Evolutionary conservation across 1,139 yeast genomes (phyloP).

Genomic region (Neolecta irregularis): DNA sequence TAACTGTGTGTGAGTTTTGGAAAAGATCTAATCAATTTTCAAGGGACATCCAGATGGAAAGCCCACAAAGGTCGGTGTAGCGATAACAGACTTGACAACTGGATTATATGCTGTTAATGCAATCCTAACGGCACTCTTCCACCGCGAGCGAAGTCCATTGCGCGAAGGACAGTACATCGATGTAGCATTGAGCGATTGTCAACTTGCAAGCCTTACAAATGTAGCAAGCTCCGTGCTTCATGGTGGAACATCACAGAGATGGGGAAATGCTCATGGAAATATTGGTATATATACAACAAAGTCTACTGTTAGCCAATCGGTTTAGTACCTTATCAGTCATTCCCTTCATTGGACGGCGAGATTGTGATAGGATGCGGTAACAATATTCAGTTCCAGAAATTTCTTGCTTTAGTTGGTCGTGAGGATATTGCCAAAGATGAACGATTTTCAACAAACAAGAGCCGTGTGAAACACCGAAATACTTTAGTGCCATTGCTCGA

Average conservation of each 20-base stretch:
- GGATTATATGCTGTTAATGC: conserved; percentile 29
- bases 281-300: conserved; percentile 17
- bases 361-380: conserved; percentile 33
- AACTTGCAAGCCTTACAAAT: conserved; percentile 28
- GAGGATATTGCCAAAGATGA: conserved; percentile 27
- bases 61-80: conserved; percentile 33
- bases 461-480: conserved; percentile 25
- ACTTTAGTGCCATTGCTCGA: conserved; percentile 17
- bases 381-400: conserved; percentile 25
- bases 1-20: no score
- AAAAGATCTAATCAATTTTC: no score
- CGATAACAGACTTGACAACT: conserved; percentile 30
- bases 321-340: conserved; percentile 31
- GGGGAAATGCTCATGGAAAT: no score
- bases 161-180: conserved; percentile 28
- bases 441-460: conserved; percentile 25
- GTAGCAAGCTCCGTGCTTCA: conserved; percentile 28
- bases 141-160: conserved; percentile 23
- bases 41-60: conserved; percentile 29
- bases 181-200: conserved; percentile 28
- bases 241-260: conserved; percentile 28
- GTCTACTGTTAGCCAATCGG: conserved; percentile 30
- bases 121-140: conserved; percentile 27
- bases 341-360: conserved; percentile 26
- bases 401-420: conserved; percentile 25